phyloP scores from a whole-genome alignment of 2,329 filamentous ascomycete species.

The Epichloe elymi region DNA sequence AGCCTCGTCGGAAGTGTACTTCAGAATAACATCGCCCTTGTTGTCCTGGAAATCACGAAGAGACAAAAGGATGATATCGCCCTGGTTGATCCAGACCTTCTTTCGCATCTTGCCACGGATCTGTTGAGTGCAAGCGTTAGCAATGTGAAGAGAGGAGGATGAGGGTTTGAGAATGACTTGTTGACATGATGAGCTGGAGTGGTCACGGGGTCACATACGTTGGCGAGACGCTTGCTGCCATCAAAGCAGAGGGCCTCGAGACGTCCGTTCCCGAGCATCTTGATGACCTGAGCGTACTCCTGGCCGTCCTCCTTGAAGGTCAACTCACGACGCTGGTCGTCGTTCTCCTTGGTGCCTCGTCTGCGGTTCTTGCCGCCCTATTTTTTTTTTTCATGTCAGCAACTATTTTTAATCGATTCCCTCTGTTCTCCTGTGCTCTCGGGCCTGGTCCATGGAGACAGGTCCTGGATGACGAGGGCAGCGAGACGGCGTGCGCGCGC shows the following conservation, averaged over 20 bases:
- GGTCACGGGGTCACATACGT: constrained; percentile 18
- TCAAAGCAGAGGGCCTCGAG: constrained; percentile 93
- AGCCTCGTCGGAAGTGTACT: constrained; percentile 93
- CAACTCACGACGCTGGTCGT: constrained; percentile 97
- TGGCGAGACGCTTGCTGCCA: constrained; percentile 40
- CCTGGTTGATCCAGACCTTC: constrained; percentile 99
- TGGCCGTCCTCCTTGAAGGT: constrained; percentile 99
- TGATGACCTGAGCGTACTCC: constrained; percentile 45
- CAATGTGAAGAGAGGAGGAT: not conserved
- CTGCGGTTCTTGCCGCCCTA: constrained; percentile 96
- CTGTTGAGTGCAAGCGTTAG: constrained; percentile 8
- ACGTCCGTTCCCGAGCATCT: constrained; percentile 93
- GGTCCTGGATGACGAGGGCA: not conserved
- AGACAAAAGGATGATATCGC: constrained; percentile 80
- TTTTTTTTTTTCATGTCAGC: constrained; percentile 20
- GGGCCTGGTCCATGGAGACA: not conserved
- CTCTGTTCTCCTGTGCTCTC: not conserved
- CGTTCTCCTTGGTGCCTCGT: constrained; percentile 98
- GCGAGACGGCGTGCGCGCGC: not conserved
- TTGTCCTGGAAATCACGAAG: constrained; percentile 89
- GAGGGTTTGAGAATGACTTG: too few relatives aligned
- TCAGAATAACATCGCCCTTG: constrained; percentile 93
- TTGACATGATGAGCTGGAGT: too few relatives aligned
- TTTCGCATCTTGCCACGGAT: constrained; percentile 89
- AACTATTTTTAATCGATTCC: not conserved